Evolutionary conservation across 176 grass and related monocot genomes (phyloP), one percentile per base, ranked within the genome.

Genomic region (Hsuehochloa calcarea): DNA sequence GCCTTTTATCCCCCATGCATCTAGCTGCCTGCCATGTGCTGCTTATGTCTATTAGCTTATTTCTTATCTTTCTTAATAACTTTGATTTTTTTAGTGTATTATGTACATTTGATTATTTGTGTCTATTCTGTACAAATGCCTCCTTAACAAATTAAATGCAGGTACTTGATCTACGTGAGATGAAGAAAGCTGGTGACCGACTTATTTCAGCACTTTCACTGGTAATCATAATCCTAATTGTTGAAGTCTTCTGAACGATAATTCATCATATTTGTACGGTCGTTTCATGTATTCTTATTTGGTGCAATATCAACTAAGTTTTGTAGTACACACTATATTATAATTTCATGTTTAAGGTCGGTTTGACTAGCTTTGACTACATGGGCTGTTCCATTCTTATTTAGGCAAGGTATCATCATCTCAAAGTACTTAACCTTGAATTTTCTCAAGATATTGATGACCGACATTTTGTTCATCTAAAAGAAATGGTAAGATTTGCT

Each of bases 361-460:
- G 31, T 34, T 34, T 34, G 31, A 34, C 31, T 34, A 34, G 31
- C 40, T 70, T 58, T 43, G 10, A 19, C 65, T 64, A 56, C 6
- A 70, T 16, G 16, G 27, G 15, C n/a, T 86, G 58, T 70, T 54
- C 11, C 31, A 43, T 87, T 51, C 16, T 88, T 85, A 29, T 86
- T 50, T 84, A 98, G 93, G 67, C 59, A 56, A 89, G 91, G 45
- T 98, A 98, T 81, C 38, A 31, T 10, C 83, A 90, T 89, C 70
- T 98, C 46, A 98, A 95, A 78, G 82, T 85, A 77, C 65, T 98
- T 35, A 95, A 89, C 72, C 80, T 98, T 58, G 95, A 95, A 90
- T 98, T 98, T 69, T 82, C 95, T 8, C 95, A 92, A 89, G 92
- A 91, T 83, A 47, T 98, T 22, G 93, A 95, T 44, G 93, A 98